These are phyloP conservation scores for Arctostaphylos glauca DNA, from an alignment of 148 eudicot species.

Conservation along the genomic window DNA sequence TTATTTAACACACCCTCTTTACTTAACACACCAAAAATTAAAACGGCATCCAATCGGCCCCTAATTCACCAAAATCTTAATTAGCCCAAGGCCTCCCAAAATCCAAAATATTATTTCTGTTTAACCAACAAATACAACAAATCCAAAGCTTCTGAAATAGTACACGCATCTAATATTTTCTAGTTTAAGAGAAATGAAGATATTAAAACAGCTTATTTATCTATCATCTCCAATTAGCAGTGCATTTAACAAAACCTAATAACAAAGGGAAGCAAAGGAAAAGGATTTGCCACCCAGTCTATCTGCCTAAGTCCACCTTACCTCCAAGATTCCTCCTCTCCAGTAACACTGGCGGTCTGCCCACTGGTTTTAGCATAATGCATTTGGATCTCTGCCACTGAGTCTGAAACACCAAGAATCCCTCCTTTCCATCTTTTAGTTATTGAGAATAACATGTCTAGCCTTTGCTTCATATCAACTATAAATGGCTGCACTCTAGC, in stretches of 20 bases:
- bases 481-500: conserved; percentile 43
- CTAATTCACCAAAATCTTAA: conserved; percentile 4
- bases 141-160: conserved; percentile 45
- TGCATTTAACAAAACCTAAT: conserved; percentile 43
- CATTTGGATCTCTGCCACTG: conserved; percentile 73
- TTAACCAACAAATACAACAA: conserved; percentile 61
- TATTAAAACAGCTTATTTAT: conserved; percentile 24
- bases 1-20: no score
- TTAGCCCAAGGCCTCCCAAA: conserved; percentile 17
- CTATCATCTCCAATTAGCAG: conserved; percentile 20
- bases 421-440: conserved; percentile 36
- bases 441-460: conserved; percentile 31
- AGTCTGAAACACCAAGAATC: conserved; percentile 60
- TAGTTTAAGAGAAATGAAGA: conserved; percentile 27
- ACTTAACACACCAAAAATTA: no score
- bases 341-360: conserved; percentile 29
- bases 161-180: conserved; percentile 23
- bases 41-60: no score
- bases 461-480: conserved; percentile 45
- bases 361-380: conserved; percentile 54
- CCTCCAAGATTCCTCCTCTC: conserved; percentile 51
- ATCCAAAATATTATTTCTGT: conserved; percentile 38
- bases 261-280: conserved; percentile 25
- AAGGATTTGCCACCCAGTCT: conserved; percentile 35
- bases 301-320: conserved; percentile 53